phyloP scores from a whole-genome alignment of 805 yeast genomes.

The Cyberlindnera lachancei region DNA sequence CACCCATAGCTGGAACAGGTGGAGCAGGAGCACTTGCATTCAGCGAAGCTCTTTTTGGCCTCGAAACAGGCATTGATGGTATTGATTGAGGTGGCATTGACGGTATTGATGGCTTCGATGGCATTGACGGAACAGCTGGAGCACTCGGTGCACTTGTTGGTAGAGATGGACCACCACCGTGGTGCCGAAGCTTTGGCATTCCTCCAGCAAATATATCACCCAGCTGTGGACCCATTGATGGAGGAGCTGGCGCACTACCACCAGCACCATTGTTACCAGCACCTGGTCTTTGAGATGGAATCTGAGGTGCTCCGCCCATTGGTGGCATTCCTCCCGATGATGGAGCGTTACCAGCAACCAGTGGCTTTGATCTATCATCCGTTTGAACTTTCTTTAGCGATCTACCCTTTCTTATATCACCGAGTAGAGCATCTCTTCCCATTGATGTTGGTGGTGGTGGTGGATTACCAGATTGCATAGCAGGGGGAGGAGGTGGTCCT shows the following conservation, averaged over 20 bases:
- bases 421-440: slow-evolving; percentile 53
- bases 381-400: slow-evolving; percentile 56
- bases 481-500: slow-evolving; percentile 54
- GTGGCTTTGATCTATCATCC: slow-evolving; percentile 59
- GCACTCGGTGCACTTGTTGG: slow-evolving; percentile 10
- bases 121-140: slow-evolving; percentile 26
- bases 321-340: neutral
- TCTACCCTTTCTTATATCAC: slow-evolving; percentile 74
- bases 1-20: slow-evolving; percentile 5
- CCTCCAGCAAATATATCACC: slow-evolving; percentile 22
- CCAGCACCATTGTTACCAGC: slow-evolving; percentile 15
- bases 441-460: slow-evolving; percentile 25
- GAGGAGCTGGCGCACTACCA: slow-evolving; percentile 15
- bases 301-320: slow-evolving; percentile 2
- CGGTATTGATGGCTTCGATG: slow-evolving; percentile 8
- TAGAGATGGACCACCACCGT: slow-evolving; percentile 2
- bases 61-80: neutral
- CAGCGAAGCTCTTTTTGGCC: slow-evolving; percentile 4
- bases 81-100: neutral
- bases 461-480: slow-evolving; percentile 30
- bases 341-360: slow-evolving; percentile 24
- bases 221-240: slow-evolving; percentile 15
- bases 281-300: slow-evolving; percentile 1
- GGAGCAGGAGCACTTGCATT: slow-evolving; percentile 11
- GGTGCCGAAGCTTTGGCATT: slow-evolving; percentile 19